Evolutionary conservation across 2,329 filamentous ascomycete genomes (phyloP).

Genomic region (Remersonia thermophila): DNA sequence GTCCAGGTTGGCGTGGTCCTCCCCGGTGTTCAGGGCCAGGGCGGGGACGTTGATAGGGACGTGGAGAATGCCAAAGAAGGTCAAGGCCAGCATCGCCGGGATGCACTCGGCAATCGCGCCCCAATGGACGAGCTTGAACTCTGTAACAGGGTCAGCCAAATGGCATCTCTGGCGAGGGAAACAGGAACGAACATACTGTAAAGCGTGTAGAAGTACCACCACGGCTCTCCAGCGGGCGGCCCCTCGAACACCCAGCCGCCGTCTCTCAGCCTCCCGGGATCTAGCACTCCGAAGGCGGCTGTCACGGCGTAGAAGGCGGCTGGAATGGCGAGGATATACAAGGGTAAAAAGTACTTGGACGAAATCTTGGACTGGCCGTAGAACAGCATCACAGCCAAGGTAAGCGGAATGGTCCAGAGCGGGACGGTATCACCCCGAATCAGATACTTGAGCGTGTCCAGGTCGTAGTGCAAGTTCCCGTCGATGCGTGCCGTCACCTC

Average conservation of each 20-base stretch:
- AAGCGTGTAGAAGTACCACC: slow-evolving; percentile 95
- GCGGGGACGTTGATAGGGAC: slow-evolving; percentile 97
- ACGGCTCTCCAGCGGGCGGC: slow-evolving; percentile 73
- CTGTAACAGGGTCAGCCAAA: slow-evolving; percentile 30
- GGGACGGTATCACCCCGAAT: slow-evolving; percentile 60
- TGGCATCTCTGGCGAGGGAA: background rate
- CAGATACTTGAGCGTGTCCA: slow-evolving; percentile 63
- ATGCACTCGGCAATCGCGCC: slow-evolving; percentile 69
- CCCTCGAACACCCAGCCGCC: slow-evolving; percentile 86
- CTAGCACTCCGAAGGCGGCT: slow-evolving; percentile 52
- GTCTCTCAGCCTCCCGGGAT: slow-evolving; percentile 53
- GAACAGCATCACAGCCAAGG: slow-evolving; percentile 64
- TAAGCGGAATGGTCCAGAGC: slow-evolving; percentile 73
- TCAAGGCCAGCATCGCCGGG: slow-evolving; percentile 91
- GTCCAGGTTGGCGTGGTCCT: slow-evolving; percentile 86
- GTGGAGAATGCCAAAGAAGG: slow-evolving; percentile 93
- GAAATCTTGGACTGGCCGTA: slow-evolving; percentile 62
- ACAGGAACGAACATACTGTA: slow-evolving; percentile 54
- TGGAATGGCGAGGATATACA: slow-evolving; percentile 73
- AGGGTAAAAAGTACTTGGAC: slow-evolving; percentile 74
- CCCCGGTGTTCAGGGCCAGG: slow-evolving; percentile 75
- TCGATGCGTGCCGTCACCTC: slow-evolving; percentile 86
- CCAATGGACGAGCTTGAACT: slow-evolving; percentile 74
- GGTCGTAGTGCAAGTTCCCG: slow-evolving; percentile 70
- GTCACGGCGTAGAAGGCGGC: slow-evolving; percentile 69